Base-by-base conservation (phyloP, 2,329 filamentous ascomycete genomes). In the Fusarium graminum region DNA sequence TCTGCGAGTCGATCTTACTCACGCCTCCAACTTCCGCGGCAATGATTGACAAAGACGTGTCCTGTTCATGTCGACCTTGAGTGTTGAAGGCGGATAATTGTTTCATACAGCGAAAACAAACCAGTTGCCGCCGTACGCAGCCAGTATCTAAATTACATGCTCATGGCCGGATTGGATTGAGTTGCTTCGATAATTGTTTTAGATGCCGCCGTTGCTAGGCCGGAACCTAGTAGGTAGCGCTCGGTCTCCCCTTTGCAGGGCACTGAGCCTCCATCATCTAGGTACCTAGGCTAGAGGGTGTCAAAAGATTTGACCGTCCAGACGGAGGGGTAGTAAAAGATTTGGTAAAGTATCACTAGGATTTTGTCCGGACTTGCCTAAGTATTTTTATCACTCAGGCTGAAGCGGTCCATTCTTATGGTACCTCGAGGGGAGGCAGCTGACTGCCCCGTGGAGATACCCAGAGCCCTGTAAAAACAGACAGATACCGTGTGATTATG, bases 131-230 rank as follows among this genome's bases (percentile, higher is more conserved):
- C 67, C 59, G 60, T 49, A 42, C 46, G 49, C 44, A 59, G 67
- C 44, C 30, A 30, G 52, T 52, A 41, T 42, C 32, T 29, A 46
- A 36, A 41, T 42, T 36, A 30, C 17, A 25, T 44, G 39, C 43
- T 22, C 22, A 22, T 22, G n/a, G n/a, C 43, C 43, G 32, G 43
- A 62, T 62, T 54, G 41, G 43, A 63, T 54, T 34, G 38, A 26
- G 28, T 30, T 62, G 42, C 46, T 46, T 56, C 38, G 49, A 66
- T 29, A 40, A 46, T 51, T 52, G 60, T 63, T 68, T 63, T 68
- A 63, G 62, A 51, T 71, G 55, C 65, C 57, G 65, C 68, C 63
- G 65, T 72, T 65, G 67, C 67, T 70, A 52, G 67, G 67, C 59
- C 62, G 67, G 22, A 4, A 22, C 22, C 22, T 6, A 22, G 22